These are phyloP conservation scores for Aspergillus luchuensis DNA, from an alignment of 2,329 filamentous ascomycete species.

Conservation along the genomic window DNA sequence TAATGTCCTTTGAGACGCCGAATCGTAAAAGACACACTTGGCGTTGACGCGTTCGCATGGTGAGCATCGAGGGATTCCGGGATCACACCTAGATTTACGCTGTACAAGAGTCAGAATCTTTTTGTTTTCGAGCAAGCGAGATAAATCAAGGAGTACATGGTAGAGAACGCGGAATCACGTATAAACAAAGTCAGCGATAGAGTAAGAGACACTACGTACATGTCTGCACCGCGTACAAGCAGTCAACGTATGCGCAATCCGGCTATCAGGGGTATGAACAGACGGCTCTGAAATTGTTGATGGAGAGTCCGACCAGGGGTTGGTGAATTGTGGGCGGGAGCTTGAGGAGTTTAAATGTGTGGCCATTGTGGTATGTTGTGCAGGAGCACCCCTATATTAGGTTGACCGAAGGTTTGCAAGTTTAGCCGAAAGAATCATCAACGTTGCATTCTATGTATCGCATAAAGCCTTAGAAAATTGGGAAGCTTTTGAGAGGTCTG, in stretches of 20 bases:
- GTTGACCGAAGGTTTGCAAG: conserved; percentile 8
- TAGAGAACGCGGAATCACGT: background rate
- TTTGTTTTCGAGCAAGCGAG: background rate
- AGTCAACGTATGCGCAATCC: conserved; percentile 51
- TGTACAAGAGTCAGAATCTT: conserved; percentile 42
- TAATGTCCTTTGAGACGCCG: conserved; percentile 79
- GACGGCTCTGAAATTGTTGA: conserved; percentile 32
- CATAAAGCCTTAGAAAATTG: background rate
- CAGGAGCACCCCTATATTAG: conserved; percentile 10
- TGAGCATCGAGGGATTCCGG: conserved; percentile 83
- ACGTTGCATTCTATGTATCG: conserved; percentile 18
- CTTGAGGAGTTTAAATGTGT: conserved; percentile 18
- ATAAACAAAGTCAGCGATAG: conserved; percentile 6
- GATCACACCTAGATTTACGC: conserved; percentile 96
- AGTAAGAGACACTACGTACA: conserved; percentile 35
- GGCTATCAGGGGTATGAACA: conserved; percentile 38
- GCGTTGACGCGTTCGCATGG: conserved; percentile 92
- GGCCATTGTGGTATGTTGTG: conserved; percentile 24
- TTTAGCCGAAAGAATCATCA: conserved; percentile 2
- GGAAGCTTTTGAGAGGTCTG: background rate
- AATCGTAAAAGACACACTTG: conserved; percentile 93
- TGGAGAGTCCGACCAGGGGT: conserved; percentile 31
- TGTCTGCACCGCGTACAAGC: conserved; percentile 54
- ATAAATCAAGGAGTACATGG: background rate
- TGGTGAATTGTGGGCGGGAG: conserved; percentile 27